A percentile compares a stretch with the other conserved stretches of the same genome.
Evolutionary conservation across 345 rosid genomes (phyloP).

Genomic region (Dipteronia dyeriana): DNA sequence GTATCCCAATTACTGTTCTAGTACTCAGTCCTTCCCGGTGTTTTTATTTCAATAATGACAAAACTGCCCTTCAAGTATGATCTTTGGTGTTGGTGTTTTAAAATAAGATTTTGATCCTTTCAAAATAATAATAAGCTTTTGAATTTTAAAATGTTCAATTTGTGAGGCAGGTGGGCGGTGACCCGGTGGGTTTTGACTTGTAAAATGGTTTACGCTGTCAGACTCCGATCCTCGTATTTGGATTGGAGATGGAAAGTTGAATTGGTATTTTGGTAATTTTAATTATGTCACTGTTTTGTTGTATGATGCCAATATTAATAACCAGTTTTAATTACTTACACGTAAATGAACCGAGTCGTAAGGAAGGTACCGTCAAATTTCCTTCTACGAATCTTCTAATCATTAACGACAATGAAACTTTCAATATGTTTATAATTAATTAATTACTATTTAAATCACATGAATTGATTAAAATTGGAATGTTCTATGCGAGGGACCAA

Average conservation of each 20-base stretch:
- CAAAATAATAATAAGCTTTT: neutral
- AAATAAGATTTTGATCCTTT: no score
- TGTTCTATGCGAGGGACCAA: no score
- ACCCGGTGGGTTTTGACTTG: neutral
- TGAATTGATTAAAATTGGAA: no score
- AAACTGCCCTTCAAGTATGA: neutral
- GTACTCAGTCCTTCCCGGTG: conserved; percentile 13
- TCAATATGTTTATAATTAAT: no score
- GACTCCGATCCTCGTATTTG: neutral
- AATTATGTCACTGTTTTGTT: neutral
- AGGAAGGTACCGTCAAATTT: conserved; percentile 8
- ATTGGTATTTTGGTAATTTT: neutral
- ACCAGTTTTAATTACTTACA: no score
- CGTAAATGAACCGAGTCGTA: no score
- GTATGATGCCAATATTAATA: neutral
- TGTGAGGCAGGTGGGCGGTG: conserved; percentile 20
- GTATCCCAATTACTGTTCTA: conserved; percentile 19
- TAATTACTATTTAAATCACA: no score
- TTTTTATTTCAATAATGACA: neutral
- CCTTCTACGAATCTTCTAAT: neutral
- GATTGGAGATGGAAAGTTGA: neutral
- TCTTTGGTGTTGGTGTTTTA: neutral
- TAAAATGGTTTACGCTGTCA: conserved; percentile 21
- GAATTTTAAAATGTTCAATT: neutral
- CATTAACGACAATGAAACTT: neutral